Base-by-base conservation (phyloP, 768 basidiomycete genomes). In the Gloeopeniophorella convolvens region DNA sequence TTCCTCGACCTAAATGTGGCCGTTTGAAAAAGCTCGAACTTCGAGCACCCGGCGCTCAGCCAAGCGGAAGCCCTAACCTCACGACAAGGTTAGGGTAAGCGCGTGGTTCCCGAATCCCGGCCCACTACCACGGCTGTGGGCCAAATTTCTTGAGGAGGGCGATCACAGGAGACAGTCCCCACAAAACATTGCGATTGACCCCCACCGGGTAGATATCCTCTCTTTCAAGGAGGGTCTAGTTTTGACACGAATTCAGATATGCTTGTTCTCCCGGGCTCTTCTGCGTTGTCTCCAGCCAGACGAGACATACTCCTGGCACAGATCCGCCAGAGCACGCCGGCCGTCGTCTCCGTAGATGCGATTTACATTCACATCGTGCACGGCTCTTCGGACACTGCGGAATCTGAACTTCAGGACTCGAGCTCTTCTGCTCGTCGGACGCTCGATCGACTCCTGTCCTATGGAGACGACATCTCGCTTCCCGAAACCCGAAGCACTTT, bases 351-450 rank as follows among this genome's bases (percentile, higher is more conserved):
- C 4, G 68, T 97, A 42, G 91, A 96, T 58, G 83, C 88, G 10
- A 71, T 94, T 48, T 90, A 84, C 73, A 66, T 95, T 4, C 96
- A 99, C 66, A 77, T 95, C 12, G 78, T 97, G 59, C 80, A 88
- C 57, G 78, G 80, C 51, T 65, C 69, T 8, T 72, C 78, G 2
- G 57, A 63, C 2, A 63, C 65, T 2, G 62, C 73, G 0, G 74
- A 84, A 55, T 59, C 59, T 0, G 73, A 78, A 7, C 73, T 92
- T 5, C 55, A 64, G 0, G 63, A 75, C 39, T 34, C 62, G 0
- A 61, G 60, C 2, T 84, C 83, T 0, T 40, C 68, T 0, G 66
- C 73, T 37, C 69, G 80, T 28, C 61, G 66, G 54, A 73, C 80
- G 13, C 75, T 98, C 20, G 73, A 83, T 56, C 75, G 76, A 18